Evolutionary conservation across 1,284 basidiomycete genomes (phyloP), one percentile per base, ranked within the genome.

Genomic region (Neonothopanus nambi): DNA sequence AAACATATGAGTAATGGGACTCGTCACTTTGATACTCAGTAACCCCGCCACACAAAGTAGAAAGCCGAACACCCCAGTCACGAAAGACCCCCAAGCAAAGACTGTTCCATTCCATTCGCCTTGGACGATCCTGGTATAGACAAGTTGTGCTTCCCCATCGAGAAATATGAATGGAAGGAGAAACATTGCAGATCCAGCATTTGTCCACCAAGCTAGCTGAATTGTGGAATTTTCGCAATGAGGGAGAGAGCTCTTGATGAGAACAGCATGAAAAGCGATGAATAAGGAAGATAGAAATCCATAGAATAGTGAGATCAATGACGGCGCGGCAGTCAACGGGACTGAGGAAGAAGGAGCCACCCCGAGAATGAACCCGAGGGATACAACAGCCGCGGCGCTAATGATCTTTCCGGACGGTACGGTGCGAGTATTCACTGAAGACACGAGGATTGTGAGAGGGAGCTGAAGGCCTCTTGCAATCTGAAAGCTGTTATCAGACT

Each of bases 381-480:
- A 82, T 40, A 89, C 86, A 13, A 79, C 59, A 15, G 64, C 66
- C 4, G 83, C 81, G n/a, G 85, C 81, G 2, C 71, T 42, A 17
- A 87, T 60, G 13, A 85, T 79, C 39, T 73, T 74, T 13, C 57
- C 21, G 3, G 80, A 71, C 0, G 85, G 85, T 0, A 66, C 59
- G 3, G 76, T 70, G 30, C 71, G 74, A 0, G 79, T 80, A 53
- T 78, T 69, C 13, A 79, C 44, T 12, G 80, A 81, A 1, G 84
- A 85, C 8, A 86, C 80, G 4, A 75, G 54, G 48, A 91, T 87
- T 1, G 89, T 91, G n/a, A 90, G 72, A 0, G 88, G 89, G 6
- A 93, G 76, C 8, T 89, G 82, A 47, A 92, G 78, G 0, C 89
- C 89, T 56, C 89, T 75, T 1, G 89, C 89, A 63, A 93, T 88